Percentiles rank a stretch among this genome's conserved stretches.
phyloP scores from a whole-genome alignment of 768 basidiomycete species.

The Epithele typhae region DNA sequence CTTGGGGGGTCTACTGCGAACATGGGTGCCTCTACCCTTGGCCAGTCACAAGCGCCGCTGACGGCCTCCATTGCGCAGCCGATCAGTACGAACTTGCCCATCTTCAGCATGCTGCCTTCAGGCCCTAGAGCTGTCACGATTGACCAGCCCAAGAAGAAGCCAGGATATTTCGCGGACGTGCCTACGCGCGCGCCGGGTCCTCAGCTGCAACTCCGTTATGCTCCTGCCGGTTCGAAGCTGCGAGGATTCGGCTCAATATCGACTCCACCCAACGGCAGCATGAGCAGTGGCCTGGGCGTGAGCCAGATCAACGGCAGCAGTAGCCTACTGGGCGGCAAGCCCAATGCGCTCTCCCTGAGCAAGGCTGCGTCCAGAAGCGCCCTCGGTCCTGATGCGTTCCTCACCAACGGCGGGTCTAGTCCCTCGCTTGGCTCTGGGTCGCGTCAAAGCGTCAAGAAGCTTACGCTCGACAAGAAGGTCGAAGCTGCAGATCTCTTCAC shows the following conservation, averaged over 20 bases:
- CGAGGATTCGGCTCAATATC: constrained; percentile 61
- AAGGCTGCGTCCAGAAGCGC: constrained; percentile 37
- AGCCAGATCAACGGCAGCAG: constrained; percentile 35
- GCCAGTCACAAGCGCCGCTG: constrained; percentile 42
- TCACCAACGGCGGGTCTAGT: constrained; percentile 51
- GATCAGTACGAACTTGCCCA: constrained; percentile 65
- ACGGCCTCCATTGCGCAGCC: constrained; percentile 89
- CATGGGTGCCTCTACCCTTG: constrained; percentile 41
- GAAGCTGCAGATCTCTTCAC: constrained; percentile 67
- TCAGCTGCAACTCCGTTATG: constrained; percentile 60
- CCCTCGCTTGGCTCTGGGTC: constrained; percentile 65
- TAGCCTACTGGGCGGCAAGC: constrained; percentile 52
- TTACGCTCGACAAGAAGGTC: constrained; percentile 82
- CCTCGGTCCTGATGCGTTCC: constrained; percentile 53
- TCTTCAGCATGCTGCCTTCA: constrained; percentile 72
- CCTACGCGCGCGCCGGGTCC: constrained; percentile 70
- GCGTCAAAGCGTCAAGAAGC: constrained; percentile 87
- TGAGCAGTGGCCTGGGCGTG: too few species aligned
- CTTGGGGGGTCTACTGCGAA: constrained; percentile 22
- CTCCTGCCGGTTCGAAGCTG: constrained; percentile 58
- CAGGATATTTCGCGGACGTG: constrained; percentile 71
- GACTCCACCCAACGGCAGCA: constrained; percentile 28
- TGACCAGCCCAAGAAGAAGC: constrained; percentile 71
- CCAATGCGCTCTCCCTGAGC: constrained; percentile 50
- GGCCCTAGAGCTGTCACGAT: constrained; percentile 60